Evolutionary conservation across 352 stramenopile species (phyloP).

Genomic region (Pythium dissotocum): DNA sequence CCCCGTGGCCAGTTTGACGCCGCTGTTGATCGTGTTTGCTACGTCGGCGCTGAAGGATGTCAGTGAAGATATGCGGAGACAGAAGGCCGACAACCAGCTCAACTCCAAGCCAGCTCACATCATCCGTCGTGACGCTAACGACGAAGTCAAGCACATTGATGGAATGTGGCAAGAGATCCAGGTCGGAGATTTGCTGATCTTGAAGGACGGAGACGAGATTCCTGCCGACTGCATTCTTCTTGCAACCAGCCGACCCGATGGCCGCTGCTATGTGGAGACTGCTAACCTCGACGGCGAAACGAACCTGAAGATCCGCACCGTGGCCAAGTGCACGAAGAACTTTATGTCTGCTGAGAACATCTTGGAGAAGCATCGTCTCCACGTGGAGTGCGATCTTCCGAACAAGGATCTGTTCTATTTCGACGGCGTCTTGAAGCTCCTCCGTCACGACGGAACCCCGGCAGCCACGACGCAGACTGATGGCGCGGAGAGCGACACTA

Average conservation of each 20-base stretch:
- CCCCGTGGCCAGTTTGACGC: slow-evolving; percentile 80
- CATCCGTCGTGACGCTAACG: slow-evolving; percentile 54
- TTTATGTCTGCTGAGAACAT: slow-evolving; percentile 77
- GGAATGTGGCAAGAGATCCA: slow-evolving; percentile 83
- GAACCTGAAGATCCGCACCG: slow-evolving; percentile 86
- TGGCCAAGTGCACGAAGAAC: slow-evolving; percentile 75
- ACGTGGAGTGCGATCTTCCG: slow-evolving; percentile 75
- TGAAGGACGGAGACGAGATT: slow-evolving; percentile 83
- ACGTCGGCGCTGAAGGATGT: slow-evolving; percentile 89
- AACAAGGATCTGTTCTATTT: slow-evolving; percentile 90
- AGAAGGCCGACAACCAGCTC: slow-evolving; percentile 76
- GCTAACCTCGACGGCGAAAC: slow-evolving; percentile 88
- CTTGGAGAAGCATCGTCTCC: slow-evolving; percentile 60
- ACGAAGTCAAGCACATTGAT: slow-evolving; percentile 68
- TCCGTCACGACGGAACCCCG: slow-evolving; percentile 25
- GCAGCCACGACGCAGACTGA: not conserved
- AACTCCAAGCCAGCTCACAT: slow-evolving; percentile 82
- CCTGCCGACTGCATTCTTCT: slow-evolving; percentile 82
- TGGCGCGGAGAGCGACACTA: slow-evolving; percentile 41
- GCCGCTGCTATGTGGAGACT: slow-evolving; percentile 85
- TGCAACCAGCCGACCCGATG: slow-evolving; percentile 70
- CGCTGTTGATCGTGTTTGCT: slow-evolving; percentile 86
- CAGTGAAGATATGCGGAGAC: slow-evolving; percentile 74
- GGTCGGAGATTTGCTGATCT: slow-evolving; percentile 79
- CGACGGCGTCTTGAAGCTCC: slow-evolving; percentile 62